A percentile compares a stretch with the other conserved stretches of the same genome.
Conservation (phyloP, 495 filamentous ascomycete species). For the Lasiosphaeris hirsuta region DNA sequence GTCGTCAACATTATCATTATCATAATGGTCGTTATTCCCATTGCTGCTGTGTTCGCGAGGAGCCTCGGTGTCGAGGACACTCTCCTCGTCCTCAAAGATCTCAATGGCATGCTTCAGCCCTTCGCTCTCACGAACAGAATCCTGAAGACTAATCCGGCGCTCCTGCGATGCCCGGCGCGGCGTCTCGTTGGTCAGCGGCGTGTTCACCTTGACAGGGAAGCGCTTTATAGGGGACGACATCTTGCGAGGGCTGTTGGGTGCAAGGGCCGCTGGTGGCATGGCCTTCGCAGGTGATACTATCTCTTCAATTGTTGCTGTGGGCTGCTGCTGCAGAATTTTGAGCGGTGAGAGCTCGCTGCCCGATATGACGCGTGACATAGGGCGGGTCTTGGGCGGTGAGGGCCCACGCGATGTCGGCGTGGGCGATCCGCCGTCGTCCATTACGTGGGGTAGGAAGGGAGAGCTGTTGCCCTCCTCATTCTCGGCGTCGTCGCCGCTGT, state of each 20-base stretch:
- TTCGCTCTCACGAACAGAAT: constrained; percentile 40
- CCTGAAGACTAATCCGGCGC: constrained; percentile 39
- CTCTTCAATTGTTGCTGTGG: constrained; percentile 16
- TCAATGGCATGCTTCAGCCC: constrained; percentile 43
- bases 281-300: constrained; percentile 15
- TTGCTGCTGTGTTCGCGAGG: background rate
- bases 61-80: constrained; percentile 22
- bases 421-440: constrained; percentile 19
- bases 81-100: constrained; percentile 53
- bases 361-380: constrained; percentile 45
- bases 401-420: constrained; percentile 22
- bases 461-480: constrained; percentile 28
- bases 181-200: constrained; percentile 23
- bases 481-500: constrained; percentile 4
- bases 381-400: constrained; percentile 39
- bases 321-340: constrained; percentile 41
- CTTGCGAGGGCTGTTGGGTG: constrained; percentile 43
- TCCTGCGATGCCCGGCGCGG: constrained; percentile 28
- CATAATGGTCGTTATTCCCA: constrained; percentile 3
- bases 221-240: constrained; percentile 48
- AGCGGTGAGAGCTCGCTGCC: constrained; percentile 48
- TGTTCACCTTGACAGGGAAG: constrained; percentile 50
- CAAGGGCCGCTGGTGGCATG: constrained; percentile 27
- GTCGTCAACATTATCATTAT: constrained; percentile 22
- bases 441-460: constrained; percentile 25